Evolutionary conservation across 116 monocot genomes (phyloP).

Genomic region (Papilionanthe hybrid): DNA sequence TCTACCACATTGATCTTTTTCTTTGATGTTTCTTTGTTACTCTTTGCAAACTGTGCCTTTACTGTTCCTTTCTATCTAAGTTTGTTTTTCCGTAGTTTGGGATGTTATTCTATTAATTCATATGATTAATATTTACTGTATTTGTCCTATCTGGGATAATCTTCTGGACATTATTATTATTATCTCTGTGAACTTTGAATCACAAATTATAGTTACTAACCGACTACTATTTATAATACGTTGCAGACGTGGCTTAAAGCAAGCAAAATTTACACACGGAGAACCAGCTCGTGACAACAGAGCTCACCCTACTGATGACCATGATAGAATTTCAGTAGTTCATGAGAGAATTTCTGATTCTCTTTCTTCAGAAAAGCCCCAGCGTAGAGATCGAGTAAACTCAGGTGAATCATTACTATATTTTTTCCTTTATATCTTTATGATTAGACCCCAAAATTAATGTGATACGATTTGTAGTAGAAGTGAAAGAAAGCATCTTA

Average conservation of each 20-base stretch:
- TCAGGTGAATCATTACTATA: constrained; percentile 16
- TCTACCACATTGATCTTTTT: neutral
- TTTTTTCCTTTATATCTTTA: neutral
- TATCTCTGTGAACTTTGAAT: neutral
- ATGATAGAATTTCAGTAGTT: constrained; percentile 16
- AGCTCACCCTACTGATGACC: constrained; percentile 18
- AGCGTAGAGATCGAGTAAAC: constrained; percentile 18
- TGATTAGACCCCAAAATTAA: neutral
- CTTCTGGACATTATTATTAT: neutral
- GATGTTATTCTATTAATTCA: neutral
- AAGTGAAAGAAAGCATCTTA: neutral
- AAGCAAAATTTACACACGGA: constrained; percentile 15
- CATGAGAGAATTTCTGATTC: constrained; percentile 27
- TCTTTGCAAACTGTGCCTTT: neutral
- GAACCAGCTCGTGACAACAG: constrained; percentile 31
- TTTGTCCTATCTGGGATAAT: neutral
- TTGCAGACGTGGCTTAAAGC: constrained; percentile 29
- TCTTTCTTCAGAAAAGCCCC: constrained; percentile 24
- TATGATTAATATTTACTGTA: neutral
- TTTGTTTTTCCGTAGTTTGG: neutral
- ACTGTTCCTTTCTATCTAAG: neutral
- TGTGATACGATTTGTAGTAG: neutral
- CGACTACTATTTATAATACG: neutral
- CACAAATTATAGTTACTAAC: neutral
- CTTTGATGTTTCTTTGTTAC: neutral